Evolutionary conservation across 192 early-diverging fungal genomes (phyloP).

Genomic region (Spizellomyces punctatus): DNA sequence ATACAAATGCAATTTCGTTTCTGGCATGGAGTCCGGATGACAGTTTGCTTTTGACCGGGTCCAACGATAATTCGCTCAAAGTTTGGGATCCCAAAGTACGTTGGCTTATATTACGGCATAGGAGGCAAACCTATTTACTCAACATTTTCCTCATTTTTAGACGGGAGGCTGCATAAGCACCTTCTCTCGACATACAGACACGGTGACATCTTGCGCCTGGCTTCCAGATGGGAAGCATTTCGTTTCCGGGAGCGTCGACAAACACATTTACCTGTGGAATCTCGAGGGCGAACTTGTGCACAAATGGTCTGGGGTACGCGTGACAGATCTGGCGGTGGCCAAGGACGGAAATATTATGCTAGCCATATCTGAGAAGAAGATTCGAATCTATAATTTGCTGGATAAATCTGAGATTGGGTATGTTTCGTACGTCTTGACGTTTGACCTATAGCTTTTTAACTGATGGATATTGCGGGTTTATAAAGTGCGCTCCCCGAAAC

Average conservation of each 20-base stretch:
- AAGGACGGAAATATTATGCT: slow-evolving; percentile 63
- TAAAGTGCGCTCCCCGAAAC: slow-evolving; percentile 48
- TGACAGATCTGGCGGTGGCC: slow-evolving; percentile 66
- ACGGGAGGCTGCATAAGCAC: slow-evolving; percentile 61
- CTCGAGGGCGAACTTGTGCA: slow-evolving; percentile 62
- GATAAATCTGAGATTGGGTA: slow-evolving; percentile 48
- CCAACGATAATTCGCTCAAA: slow-evolving; percentile 76
- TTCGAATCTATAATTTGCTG: slow-evolving; percentile 65
- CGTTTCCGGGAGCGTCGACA: slow-evolving; percentile 85
- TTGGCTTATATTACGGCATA: background rate
- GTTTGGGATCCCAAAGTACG: slow-evolving; percentile 75
- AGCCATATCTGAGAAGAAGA: slow-evolving; percentile 67
- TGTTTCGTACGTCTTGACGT: background rate
- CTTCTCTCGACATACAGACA: slow-evolving; percentile 72
- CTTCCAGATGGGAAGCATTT: slow-evolving; percentile 80
- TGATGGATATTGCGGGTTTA: background rate
- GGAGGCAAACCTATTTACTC: background rate
- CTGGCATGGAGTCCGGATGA: slow-evolving; percentile 92
- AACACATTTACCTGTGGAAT: slow-evolving; percentile 71
- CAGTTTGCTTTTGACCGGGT: slow-evolving; percentile 72
- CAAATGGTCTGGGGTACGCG: slow-evolving; percentile 62
- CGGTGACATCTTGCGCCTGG: slow-evolving; percentile 85
- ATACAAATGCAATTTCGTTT: slow-evolving; percentile 74
- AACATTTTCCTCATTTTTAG: slow-evolving; percentile 31
- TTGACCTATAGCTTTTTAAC: background rate